Evolutionary conservation across 352 stramenopile genomes (phyloP).

Genomic region (Globisporangium iwayamae): DNA sequence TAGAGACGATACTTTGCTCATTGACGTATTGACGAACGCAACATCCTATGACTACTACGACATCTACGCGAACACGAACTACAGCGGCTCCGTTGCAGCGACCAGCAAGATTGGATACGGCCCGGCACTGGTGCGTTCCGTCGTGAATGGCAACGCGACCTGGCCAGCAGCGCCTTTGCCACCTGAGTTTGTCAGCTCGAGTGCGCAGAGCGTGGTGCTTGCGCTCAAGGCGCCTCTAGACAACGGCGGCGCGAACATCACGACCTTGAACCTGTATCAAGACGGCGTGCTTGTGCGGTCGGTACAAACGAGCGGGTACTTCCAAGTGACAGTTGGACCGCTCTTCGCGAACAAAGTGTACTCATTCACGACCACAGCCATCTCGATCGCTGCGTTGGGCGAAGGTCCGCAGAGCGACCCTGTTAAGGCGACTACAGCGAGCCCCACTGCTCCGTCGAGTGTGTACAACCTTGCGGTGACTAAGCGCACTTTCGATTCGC

Average conservation of each 20-base stretch:
- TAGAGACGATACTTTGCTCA: conserved; percentile 1
- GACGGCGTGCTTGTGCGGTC: conserved; percentile 28
- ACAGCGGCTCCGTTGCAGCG: conserved; percentile 25
- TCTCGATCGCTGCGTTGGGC: conserved; percentile 24
- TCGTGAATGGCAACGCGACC: conserved; percentile 29
- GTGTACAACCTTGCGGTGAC: conserved; percentile 32
- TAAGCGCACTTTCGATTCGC: conserved; percentile 23
- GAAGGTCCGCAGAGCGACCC: conserved; percentile 32
- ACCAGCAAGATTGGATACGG: conserved; percentile 29
- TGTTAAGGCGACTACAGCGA: conserved; percentile 23
- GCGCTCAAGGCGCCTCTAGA: conserved; percentile 35
- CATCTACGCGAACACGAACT: conserved; percentile 22
- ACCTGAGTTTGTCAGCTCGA: conserved; percentile 22
- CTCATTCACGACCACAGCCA: conserved; percentile 26
- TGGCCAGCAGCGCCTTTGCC: conserved; percentile 20
- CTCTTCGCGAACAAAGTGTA: conserved; percentile 33
- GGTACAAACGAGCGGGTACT: conserved; percentile 16
- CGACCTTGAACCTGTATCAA: conserved; percentile 36
- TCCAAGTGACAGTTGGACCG: conserved; percentile 20
- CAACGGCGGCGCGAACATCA: conserved; percentile 35
- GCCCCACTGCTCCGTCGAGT: conserved; percentile 30
- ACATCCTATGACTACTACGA: conserved; percentile 23
- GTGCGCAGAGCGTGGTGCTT: conserved; percentile 31
- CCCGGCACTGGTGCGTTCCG: neutral
- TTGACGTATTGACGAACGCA: neutral